phyloP scores from a whole-genome alignment of 768 basidiomycete genomes.

The Leucocoprinus leucothites region DNA sequence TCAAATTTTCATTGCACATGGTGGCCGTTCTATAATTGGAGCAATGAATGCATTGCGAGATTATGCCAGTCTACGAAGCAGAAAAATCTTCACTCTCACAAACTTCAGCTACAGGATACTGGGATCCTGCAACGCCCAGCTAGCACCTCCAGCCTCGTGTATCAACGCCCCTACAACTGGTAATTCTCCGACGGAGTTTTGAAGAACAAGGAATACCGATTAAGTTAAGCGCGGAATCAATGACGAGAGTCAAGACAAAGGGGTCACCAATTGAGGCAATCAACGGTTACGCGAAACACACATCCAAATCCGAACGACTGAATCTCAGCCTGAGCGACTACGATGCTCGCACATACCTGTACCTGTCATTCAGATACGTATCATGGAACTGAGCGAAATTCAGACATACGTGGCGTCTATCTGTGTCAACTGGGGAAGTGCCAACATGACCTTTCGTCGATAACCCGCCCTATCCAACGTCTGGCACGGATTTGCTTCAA shows the following conservation, averaged over 20 bases:
- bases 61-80: too few relatives aligned
- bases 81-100: too few relatives aligned
- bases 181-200: not conserved
- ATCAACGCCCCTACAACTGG: not conserved
- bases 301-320: not conserved
- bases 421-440: slow-evolving; percentile 85
- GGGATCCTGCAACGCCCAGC: too few relatives aligned
- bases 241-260: not conserved
- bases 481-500: slow-evolving; percentile 95
- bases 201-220: not conserved
- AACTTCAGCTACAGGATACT: too few relatives aligned
- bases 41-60: too few relatives aligned
- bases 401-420: slow-evolving; percentile 90
- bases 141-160: not conserved
- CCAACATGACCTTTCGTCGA: slow-evolving; percentile 84
- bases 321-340: not conserved
- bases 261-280: not conserved
- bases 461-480: slow-evolving; percentile 72
- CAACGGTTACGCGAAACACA: not conserved
- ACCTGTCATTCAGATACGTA: not conserved
- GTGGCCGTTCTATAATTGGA: not conserved
- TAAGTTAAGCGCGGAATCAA: not conserved
- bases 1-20: too few relatives aligned
- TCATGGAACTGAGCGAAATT: not conserved
- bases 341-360: slow-evolving; percentile 9